Evolutionary conservation across 73 alveolate species (phyloP).

Genomic region (Paramecium primaurelia): DNA sequence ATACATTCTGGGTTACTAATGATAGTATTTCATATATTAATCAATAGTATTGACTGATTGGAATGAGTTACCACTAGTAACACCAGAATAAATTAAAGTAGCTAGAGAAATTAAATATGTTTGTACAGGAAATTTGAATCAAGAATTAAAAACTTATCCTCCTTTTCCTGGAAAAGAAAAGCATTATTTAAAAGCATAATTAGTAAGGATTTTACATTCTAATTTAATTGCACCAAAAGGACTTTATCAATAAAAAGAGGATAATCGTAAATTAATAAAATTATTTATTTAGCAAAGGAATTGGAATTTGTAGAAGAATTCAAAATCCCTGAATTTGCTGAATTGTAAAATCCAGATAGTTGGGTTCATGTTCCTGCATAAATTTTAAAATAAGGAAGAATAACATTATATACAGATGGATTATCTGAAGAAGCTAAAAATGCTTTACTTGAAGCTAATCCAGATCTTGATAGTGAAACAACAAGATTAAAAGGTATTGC

Average conservation of each 20-base stretch:
- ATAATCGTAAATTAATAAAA: conserved; percentile 42
- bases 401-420: conserved; percentile 65
- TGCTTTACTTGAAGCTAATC: conserved; percentile 76
- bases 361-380: conserved; percentile 81
- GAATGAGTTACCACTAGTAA: conserved; percentile 81
- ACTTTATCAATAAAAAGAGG: conserved; percentile 76
- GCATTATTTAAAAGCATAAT: conserved; percentile 91
- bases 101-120: conserved; percentile 76
- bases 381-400: conserved; percentile 72
- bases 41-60: conserved; percentile 71
- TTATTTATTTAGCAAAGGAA: conserved; percentile 55
- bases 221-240: conserved; percentile 93
- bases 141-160: conserved; percentile 75
- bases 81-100: conserved; percentile 71
- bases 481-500: conserved; percentile 71
- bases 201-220: conserved; percentile 88
- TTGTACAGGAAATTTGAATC: conserved; percentile 81
- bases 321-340: conserved; percentile 82
- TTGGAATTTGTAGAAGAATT: conserved; percentile 89
- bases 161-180: conserved; percentile 93
- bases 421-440: conserved; percentile 74
- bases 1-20: conserved; percentile 83
- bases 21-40: conserved; percentile 47
- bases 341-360: conserved; percentile 68
- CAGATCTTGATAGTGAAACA: conserved; percentile 13